Evolutionary conservation across 352 stramenopile species (phyloP).

Genomic region (Globisporangium orthogonon): DNA sequence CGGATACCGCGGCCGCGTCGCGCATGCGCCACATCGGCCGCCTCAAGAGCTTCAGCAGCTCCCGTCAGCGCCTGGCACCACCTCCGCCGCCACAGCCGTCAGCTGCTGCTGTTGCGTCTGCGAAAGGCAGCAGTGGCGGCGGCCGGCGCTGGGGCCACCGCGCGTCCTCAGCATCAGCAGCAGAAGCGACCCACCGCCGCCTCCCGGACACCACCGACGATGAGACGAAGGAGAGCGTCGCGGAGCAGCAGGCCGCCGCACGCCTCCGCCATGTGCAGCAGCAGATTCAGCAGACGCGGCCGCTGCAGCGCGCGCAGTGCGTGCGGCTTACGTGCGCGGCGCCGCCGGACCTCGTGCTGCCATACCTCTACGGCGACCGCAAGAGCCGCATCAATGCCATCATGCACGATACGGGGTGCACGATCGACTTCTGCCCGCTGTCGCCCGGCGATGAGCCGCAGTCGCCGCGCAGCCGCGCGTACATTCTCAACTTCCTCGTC

Average conservation of each 20-base stretch:
- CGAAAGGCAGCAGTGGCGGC: neutral
- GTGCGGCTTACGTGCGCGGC: constrained; percentile 47
- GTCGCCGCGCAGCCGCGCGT: constrained; percentile 18
- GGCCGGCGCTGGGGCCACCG: neutral
- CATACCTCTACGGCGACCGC: constrained; percentile 53
- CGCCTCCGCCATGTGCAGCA: neutral
- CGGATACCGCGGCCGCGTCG: neutral
- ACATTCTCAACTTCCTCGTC: constrained; percentile 58
- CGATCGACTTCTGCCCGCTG: constrained; percentile 61
- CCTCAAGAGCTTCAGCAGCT: constrained; percentile 15
- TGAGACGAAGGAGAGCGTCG: constrained; percentile 10
- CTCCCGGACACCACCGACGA: constrained; percentile 1
- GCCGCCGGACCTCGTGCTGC: constrained; percentile 45
- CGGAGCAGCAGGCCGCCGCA: neutral
- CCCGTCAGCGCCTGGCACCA: constrained; percentile 2
- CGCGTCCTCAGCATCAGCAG: neutral
- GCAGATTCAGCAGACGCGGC: constrained; percentile 11
- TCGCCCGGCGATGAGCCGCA: constrained; percentile 41
- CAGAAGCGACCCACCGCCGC: too few species aligned
- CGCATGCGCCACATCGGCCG: constrained; percentile 9
- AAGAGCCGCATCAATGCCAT: constrained; percentile 49
- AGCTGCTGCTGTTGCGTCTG: neutral
- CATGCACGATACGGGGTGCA: constrained; percentile 34
- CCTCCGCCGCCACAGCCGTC: neutral
- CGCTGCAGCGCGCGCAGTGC: constrained; percentile 44